Base-by-base conservation (phyloP, 2,329 filamentous ascomycete genomes). In the Cadophora gregata region DNA sequence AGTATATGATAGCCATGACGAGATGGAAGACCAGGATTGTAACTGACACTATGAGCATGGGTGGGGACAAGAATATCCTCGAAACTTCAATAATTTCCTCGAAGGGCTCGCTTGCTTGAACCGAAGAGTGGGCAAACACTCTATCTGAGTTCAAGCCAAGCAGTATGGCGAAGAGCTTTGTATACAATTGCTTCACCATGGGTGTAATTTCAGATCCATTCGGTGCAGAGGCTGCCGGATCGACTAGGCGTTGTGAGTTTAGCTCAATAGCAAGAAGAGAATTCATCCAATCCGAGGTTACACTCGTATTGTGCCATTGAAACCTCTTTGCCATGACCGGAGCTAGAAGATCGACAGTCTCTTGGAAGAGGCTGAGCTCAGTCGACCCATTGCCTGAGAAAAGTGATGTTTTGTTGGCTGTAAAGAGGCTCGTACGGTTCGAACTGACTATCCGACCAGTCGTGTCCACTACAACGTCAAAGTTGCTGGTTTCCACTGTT, bases 241-340 rank as follows among this genome's bases (percentile, higher is more conserved):
- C 79, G 0, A 86, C 33, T 0, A 82, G 21, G 0, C 69, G 58
- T 0, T 74, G 75, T 3, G 70, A 76, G 2, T 81, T 79, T 0
- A 58, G 71, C 0, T 62, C 27, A 0, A 76, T 48, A 0, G 72
- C 72, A 0, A 85, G 68, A n/a, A 87, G 77, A 36, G 85, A 81
- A 58, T 81, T 84, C 33, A 83, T 73, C 76, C 81, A 85, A 48
- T 84, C 82, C 0, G 70, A 71, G 0, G 83, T 75, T 1, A 79
- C 73, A 0, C 76, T 80, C 51, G 84, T 79, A 63, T 84, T 85
- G 69, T 86, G 86, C 80, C 81, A 86, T 6, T 16, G 38, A 21
- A 70, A 67, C 7, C 47, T 29, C 9, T 33, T 27, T 3, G 10
- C 1, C 1, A 2, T 65, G 14, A 21, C 3, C n/a, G 59, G 16